Evolutionary conservation across 169 alveolate species (phyloP), one percentile per base, ranked within the genome.

Genomic region (Sarcocystis neurona): DNA sequence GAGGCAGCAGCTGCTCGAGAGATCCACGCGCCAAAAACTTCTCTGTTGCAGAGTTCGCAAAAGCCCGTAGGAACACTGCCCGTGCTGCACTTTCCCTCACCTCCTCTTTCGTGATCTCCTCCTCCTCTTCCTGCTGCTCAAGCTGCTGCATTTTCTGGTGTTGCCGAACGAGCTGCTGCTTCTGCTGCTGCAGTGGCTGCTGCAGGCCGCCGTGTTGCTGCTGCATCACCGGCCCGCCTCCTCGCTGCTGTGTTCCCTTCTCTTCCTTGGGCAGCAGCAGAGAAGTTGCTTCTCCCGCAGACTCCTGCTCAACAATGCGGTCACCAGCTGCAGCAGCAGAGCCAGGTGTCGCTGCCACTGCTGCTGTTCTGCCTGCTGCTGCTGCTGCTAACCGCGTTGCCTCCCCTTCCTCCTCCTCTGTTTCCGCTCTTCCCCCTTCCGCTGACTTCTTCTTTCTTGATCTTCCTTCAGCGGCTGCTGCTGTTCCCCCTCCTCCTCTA

Each of bases 321-420:
- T n/a, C n/a, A n/a, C n/a, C 89, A 41, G 79, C 79, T 60, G 79
- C 68, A 82, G 79, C 60, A 82, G 89, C 78, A 46, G 56, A 56
- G 47, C 89, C 32, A 82, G 68, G 53, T 60, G 79, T 79, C 41
- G 89, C 79, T 82, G 78, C 66, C 63, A 79, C 79, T 60, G 89
- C 66, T 39, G 66, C 79, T 60, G 66, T 43, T 60, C 63, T 12
- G 56, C 87, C 46, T 79, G 87, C 87, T 79, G 87, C 77, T 79
- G 44, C 56, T 79, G 72, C 58, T 79, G 87, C 75, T 43, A 56
- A n/a, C n/a, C n/a, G n/a, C n/a, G n/a, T n/a, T n/a, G n/a, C n/a
- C n/a, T n/a, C n/a, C n/a, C n/a, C 77, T 53, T 37, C 50, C 18
- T 53, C 72, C 39, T 53, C 37, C 48, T 41, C 75, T 30, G 39